phyloP scores from a whole-genome alignment of 305 asterid species.

The Andrographis paniculata region DNA sequence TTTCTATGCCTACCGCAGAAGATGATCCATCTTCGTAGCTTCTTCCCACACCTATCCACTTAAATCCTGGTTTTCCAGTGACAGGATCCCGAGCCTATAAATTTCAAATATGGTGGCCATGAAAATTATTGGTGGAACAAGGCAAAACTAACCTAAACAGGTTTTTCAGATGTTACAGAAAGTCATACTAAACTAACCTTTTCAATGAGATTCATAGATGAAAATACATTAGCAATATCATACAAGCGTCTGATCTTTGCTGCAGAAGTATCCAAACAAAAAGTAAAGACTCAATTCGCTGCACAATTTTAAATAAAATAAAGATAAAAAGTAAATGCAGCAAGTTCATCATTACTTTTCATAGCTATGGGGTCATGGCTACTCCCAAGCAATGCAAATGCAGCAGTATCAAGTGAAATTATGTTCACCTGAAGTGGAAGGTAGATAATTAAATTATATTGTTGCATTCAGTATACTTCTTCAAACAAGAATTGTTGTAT shows the following conservation, averaged over 20 bases:
- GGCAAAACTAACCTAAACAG: no score
- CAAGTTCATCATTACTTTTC: conserved; percentile 29
- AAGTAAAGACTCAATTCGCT: no score
- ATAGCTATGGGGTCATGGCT: conserved; percentile 24
- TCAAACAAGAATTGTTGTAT: conserved; percentile 2
- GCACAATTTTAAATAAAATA: conserved; percentile 10
- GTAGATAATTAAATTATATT: conserved; percentile 7
- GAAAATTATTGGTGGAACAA: conserved; percentile 23
- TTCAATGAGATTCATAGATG: conserved; percentile 55
- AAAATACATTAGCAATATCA: conserved; percentile 61
- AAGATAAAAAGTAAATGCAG: neutral
- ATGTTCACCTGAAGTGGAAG: conserved; percentile 38
- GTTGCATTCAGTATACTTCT: conserved; percentile 1
- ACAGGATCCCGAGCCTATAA: conserved; percentile 44
- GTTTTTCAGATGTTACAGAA: no score
- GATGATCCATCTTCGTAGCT: conserved; percentile 20
- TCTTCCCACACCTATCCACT: conserved; percentile 45
- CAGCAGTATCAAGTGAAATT: conserved; percentile 55
- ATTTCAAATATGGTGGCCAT: conserved; percentile 10
- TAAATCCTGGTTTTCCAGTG: conserved; percentile 59
- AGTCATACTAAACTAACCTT: conserved; percentile 63
- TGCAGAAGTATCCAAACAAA: conserved; percentile 23
- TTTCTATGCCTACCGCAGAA: conserved; percentile 22
- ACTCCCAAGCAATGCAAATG: conserved; percentile 36
- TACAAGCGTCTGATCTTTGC: conserved; percentile 63